Evolutionary conservation across 306 rosid species (phyloP), one percentile per base, ranked within the genome.

Genomic region (Vigna mungo): DNA sequence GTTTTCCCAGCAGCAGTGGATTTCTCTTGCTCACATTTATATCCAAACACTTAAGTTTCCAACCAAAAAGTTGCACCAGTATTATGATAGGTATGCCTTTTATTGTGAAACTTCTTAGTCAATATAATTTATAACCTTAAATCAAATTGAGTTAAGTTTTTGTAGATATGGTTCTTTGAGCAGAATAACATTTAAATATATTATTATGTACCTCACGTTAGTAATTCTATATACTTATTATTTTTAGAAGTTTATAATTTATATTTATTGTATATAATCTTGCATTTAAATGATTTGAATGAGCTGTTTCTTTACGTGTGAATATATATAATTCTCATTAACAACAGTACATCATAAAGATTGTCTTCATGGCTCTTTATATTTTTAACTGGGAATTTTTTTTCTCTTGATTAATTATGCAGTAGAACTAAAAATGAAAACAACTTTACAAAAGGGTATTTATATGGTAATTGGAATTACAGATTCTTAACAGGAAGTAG

Each of bases 1-100:
- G 89, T 87, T 84, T 81, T 92, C 96, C 80, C 94, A 87, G 85
- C 87, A 87, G 84, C 86, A 90, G 62, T 92, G 94, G 98, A 78
- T 82, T 78, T 85, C 68, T 11, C 84, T 94, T 73, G 93, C 98
- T 11, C 89, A 84, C 73, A 88, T 90, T 78, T 94, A 85, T 74
- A 78, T 92, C 82, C 94, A 90, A 78, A 85, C 93, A 81, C 94
- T 94, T 25, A 80, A 87, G 81, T 90, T 90, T 76, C 98, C 98
- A 36, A 91, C 93, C 81, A 92, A 86, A 83, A 94, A 88, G 91
- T 84, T 92, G 21, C 90, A 85, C 61, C 83, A 62, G 58, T 94
- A 92, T 78, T 85, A 89, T 81, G 80, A 84, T 44, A 78, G 94
- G 98, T 94, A 78, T 75, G 75, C 51, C 41, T 79, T 77, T 43